Conservation (phyloP, 1,284 basidiomycete genomes). For the Ustilago xerochloae region DNA sequence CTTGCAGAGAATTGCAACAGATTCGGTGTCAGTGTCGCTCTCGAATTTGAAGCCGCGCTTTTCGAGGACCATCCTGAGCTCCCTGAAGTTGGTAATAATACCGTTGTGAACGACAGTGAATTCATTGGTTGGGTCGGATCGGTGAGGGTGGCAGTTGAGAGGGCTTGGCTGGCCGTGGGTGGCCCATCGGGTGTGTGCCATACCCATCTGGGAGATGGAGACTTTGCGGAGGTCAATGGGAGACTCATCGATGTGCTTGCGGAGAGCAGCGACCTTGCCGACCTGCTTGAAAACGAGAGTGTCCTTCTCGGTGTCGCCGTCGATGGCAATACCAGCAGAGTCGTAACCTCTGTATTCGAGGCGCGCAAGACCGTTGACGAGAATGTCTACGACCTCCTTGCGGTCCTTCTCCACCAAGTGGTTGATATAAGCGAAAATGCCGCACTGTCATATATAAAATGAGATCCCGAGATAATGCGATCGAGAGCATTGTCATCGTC, state of each 20-base stretch:
- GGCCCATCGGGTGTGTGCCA: slow-evolving; percentile 99
- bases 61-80: slow-evolving; percentile 90
- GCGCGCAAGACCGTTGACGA: slow-evolving; percentile 90
- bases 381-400: slow-evolving; percentile 89
- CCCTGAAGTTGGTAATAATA: slow-evolving; percentile 94
- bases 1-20: slow-evolving; percentile 93
- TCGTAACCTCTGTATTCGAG: slow-evolving; percentile 99
- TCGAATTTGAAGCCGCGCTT: slow-evolving; percentile 95
- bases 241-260: slow-evolving; percentile 87
- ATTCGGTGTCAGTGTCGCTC: slow-evolving; percentile 98
- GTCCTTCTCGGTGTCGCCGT: slow-evolving; percentile 84
- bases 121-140: slow-evolving; percentile 82
- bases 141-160: slow-evolving; percentile 94
- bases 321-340: slow-evolving; percentile 89
- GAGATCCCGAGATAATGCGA: too few relatives aligned
- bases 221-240: slow-evolving; percentile 82
- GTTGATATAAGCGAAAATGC: slow-evolving; percentile 68
- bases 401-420: slow-evolving; percentile 75
- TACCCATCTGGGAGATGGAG: slow-evolving; percentile 89
- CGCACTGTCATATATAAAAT: slow-evolving; percentile 54
- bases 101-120: slow-evolving; percentile 98
- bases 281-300: slow-evolving; percentile 96
- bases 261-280: slow-evolving; percentile 93
- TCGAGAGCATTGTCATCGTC: not conserved
- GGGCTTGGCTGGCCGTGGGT: slow-evolving; percentile 90